Conservation (phyloP, 495 filamentous ascomycete species). For the Penicillium bialowiezense region DNA sequence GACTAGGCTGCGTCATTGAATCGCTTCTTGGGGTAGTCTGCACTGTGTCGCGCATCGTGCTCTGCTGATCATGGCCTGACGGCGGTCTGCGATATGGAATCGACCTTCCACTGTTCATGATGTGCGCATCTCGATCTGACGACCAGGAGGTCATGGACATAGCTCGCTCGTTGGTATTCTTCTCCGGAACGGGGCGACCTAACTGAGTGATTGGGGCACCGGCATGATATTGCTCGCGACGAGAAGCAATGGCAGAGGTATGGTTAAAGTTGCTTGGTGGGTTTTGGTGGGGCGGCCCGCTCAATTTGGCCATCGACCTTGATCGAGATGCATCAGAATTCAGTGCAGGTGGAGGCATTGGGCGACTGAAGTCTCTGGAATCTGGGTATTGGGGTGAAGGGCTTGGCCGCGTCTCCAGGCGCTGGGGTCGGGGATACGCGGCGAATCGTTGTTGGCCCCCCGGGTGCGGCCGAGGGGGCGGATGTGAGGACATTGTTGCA, state of each 20-base stretch:
- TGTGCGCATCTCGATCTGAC: conserved; percentile 77
- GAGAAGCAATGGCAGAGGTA: conserved; percentile 67
- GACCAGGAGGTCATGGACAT: conserved; percentile 94
- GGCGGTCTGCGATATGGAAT: conserved; percentile 68
- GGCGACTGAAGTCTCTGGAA: conserved; percentile 45
- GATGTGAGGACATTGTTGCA: conserved; percentile 57
- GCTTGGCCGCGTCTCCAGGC: conserved; percentile 65
- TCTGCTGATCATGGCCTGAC: conserved; percentile 42
- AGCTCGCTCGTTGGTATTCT: conserved; percentile 78
- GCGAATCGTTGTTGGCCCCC: conserved; percentile 38
- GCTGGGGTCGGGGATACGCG: conserved; percentile 65
- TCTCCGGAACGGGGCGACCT: conserved; percentile 85
- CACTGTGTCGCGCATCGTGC: not conserved
- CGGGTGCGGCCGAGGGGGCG: conserved; percentile 60
- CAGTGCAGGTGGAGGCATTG: conserved; percentile 62
- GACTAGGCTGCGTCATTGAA: conserved; percentile 19
- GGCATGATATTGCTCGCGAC: conserved; percentile 68
- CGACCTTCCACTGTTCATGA: conserved; percentile 77
- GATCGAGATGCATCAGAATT: conserved; percentile 72
- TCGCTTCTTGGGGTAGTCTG: conserved; percentile 11
- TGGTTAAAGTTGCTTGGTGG: conserved; percentile 66
- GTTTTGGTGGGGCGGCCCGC: conserved; percentile 61
- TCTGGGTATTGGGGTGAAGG: conserved; percentile 56
- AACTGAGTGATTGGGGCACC: conserved; percentile 75
- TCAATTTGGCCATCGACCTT: conserved; percentile 79